Evolutionary conservation across 2,329 filamentous ascomycete species (phyloP).

Genomic region (Pestalotiopsis sp.): DNA sequence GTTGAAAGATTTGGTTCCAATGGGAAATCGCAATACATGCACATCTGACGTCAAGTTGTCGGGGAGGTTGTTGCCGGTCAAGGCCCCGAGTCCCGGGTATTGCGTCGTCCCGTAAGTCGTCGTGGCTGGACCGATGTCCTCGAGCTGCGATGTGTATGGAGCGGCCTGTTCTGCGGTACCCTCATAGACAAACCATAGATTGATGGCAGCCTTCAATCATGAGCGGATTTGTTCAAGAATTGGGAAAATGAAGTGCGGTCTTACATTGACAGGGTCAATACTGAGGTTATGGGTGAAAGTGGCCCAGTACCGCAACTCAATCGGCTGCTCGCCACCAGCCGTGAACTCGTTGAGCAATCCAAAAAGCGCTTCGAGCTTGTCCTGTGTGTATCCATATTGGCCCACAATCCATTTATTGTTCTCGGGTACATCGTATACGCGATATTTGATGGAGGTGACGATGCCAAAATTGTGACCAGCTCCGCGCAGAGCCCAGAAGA

Average conservation of each 20-base stretch:
- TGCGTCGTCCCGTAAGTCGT: neutral
- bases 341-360: slow-evolving; percentile 10
- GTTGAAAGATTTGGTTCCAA: slow-evolving; percentile 7
- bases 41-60: neutral
- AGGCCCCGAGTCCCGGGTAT: slow-evolving; percentile 1
- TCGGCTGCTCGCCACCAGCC: slow-evolving; percentile 11
- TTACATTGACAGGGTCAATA: slow-evolving; percentile 11
- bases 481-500: slow-evolving; percentile 60
- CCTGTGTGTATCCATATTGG: slow-evolving; percentile 15
- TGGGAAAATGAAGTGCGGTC: neutral
- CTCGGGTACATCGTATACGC: slow-evolving; percentile 10
- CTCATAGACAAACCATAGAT: slow-evolving; percentile 2
- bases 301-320: slow-evolving; percentile 12
- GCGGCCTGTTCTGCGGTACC: slow-evolving; percentile 9
- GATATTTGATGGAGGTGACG: slow-evolving; percentile 13
- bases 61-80: neutral
- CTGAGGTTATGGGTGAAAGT: neutral
- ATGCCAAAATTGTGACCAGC: slow-evolving; percentile 13
- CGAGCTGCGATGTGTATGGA: neutral
- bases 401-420: slow-evolving; percentile 15
- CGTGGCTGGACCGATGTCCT: slow-evolving; percentile 6
- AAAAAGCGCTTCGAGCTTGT: slow-evolving; percentile 19
- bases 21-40: slow-evolving; percentile 1
- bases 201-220: neutral
- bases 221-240: too few species aligned